Conservation (phyloP, 176 grass and related monocot species). For the Carex scoparia region DNA sequence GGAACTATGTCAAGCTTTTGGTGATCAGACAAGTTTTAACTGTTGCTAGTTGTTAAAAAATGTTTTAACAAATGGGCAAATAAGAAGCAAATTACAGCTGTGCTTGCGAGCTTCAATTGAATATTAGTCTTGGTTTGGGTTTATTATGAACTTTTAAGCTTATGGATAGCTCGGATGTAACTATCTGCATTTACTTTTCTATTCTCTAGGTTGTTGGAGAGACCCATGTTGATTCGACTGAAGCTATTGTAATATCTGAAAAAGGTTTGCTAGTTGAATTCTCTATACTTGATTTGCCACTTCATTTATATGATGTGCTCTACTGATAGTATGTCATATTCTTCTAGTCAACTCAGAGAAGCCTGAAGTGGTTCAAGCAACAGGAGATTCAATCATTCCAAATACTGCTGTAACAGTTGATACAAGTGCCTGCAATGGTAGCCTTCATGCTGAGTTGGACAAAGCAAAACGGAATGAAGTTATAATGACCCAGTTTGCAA, state of each 20-base stretch:
- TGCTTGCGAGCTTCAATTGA: background rate
- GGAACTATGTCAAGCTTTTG: conserved; percentile 4
- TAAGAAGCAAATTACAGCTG: background rate
- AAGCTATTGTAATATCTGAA: conserved; percentile 8
- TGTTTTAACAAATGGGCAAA: too few species aligned
- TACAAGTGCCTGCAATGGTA: background rate
- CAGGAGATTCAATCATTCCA: background rate
- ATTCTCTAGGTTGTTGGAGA: conserved; percentile 3
- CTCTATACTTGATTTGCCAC: background rate
- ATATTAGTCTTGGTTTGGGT: background rate
- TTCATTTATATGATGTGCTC: background rate
- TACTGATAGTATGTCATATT: conserved; percentile 11
- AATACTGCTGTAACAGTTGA: background rate
- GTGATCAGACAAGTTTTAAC: background rate
- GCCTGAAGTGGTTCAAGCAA: conserved; percentile 14
- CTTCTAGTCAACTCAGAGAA: conserved; percentile 5
- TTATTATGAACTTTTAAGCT: background rate
- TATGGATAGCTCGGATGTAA: background rate
- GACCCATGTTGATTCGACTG: background rate
- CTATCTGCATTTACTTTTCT: background rate
- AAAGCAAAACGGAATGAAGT: conserved; percentile 20
- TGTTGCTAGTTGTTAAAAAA: too few species aligned
- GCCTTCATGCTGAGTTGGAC: conserved; percentile 12
- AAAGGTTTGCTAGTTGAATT: conserved; percentile 18
- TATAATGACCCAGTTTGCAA: conserved; percentile 27